A percentile compares a stretch with the other conserved stretches of the same genome.
These are phyloP conservation scores for Histomonas meleagridis DNA, from an alignment of 208 protist species.

Conservation along the genomic window DNA sequence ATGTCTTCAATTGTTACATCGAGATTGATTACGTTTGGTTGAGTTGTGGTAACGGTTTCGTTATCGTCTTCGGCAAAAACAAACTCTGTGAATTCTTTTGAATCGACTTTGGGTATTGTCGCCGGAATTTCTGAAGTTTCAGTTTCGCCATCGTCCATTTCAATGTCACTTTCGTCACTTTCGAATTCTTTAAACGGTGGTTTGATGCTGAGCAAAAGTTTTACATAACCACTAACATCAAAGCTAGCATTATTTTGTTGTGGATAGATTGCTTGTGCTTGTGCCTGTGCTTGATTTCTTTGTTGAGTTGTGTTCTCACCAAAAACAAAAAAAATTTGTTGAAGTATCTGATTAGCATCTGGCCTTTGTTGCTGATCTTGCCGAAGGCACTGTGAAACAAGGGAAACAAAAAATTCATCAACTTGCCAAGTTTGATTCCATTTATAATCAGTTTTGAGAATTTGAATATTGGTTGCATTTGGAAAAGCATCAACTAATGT, in stretches of 20 bases:
- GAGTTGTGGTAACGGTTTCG: neutral
- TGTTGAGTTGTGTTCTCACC: neutral
- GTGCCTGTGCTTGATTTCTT: neutral
- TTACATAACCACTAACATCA: neutral
- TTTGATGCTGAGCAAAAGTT: neutral
- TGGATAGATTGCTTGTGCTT: no score
- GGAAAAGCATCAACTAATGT: neutral
- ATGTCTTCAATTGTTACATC: neutral
- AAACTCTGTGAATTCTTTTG: neutral
- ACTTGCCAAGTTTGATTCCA: neutral
- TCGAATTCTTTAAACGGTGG: neutral
- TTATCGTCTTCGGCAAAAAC: neutral
- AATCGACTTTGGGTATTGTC: neutral
- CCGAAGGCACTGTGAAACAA: neutral
- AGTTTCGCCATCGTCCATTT: no score
- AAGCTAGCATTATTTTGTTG: no score
- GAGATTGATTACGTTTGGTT: neutral
- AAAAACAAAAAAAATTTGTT: no score
- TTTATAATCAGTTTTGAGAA: neutral
- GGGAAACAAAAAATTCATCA: neutral
- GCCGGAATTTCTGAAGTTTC: neutral
- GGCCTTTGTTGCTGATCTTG: neutral
- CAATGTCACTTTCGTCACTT: conserved; percentile 1
- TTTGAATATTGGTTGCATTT: neutral
- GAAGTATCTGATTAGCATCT: no score